Percentiles rank a stretch among this genome's conserved stretches.
Evolutionary conservation across 129 eudicot species (phyloP).

Genomic region (Cynara cardunculus): DNA sequence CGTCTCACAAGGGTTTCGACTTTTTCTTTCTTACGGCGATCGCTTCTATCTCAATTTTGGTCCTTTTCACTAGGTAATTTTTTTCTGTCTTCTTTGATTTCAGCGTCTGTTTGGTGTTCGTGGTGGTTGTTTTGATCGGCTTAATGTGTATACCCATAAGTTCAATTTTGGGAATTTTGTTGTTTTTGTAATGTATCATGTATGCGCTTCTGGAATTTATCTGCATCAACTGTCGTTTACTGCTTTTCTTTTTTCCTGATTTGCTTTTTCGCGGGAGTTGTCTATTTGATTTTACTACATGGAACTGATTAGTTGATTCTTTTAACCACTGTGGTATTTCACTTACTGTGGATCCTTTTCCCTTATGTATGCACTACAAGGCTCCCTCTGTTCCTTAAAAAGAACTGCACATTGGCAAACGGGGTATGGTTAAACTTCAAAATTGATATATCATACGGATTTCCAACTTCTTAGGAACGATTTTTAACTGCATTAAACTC

Average conservation of each 20-base stretch:
- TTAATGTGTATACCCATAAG: background rate
- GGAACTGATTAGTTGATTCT: background rate
- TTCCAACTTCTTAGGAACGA: background rate
- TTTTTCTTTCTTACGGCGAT: constrained; percentile 1
- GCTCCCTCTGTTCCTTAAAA: background rate
- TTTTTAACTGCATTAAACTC: background rate
- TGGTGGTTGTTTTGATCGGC: background rate
- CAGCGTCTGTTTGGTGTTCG: background rate
- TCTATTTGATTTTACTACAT: background rate
- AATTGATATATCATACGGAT: background rate
- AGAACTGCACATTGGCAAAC: background rate
- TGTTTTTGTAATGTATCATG: constrained; percentile 8
- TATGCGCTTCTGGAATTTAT: background rate
- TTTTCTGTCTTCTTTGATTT: background rate
- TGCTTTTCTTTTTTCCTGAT: background rate
- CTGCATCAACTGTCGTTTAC: background rate
- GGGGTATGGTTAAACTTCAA: background rate
- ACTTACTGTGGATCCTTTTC: background rate
- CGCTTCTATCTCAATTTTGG: background rate
- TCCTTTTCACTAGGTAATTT: constrained; percentile 15
- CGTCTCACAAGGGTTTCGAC: constrained; percentile 15
- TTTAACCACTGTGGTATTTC: background rate
- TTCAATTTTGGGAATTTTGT: background rate
- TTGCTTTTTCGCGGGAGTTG: constrained; percentile 11
- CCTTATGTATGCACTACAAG: background rate